Percentiles rank a stretch among this genome's conserved stretches.
Evolutionary conservation across 2,329 filamentous ascomycete genomes (phyloP).

Genomic region (Herpotrichia juniperi): DNA sequence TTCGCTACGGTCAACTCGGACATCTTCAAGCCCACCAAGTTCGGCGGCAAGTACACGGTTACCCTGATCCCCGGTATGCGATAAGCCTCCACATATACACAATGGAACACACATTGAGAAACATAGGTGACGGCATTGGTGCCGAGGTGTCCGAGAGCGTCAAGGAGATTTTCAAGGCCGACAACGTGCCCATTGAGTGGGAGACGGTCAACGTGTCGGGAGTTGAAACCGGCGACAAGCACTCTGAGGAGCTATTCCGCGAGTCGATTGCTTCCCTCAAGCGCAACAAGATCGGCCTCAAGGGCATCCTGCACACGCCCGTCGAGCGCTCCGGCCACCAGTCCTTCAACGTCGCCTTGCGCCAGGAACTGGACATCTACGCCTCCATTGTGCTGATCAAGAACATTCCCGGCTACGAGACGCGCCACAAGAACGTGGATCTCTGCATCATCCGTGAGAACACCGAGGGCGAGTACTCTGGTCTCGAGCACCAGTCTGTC

Average conservation of each 20-base stretch:
- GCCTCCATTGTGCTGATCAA: slow-evolving; percentile 97
- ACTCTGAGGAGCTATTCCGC: slow-evolving; percentile 93
- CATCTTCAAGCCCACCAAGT: slow-evolving; percentile 99
- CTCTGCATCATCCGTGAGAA: slow-evolving; percentile 99
- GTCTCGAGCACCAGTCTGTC: slow-evolving; percentile 97
- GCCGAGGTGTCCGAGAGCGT: slow-evolving; percentile 97
- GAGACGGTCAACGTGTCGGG: slow-evolving; percentile 97
- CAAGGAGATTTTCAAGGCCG: slow-evolving; percentile 99
- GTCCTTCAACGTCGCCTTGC: slow-evolving; percentile 99
- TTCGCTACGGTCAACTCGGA: slow-evolving; percentile 79
- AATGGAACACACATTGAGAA: slow-evolving; percentile 25
- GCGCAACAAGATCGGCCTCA: slow-evolving; percentile 98
- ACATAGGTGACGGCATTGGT: slow-evolving; percentile 86
- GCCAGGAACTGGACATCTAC: slow-evolving; percentile 99
- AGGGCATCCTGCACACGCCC: slow-evolving; percentile 98
- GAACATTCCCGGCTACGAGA: slow-evolving; percentile 99
- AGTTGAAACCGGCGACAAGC: slow-evolving; percentile 81
- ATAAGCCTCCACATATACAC: slow-evolving; percentile 19
- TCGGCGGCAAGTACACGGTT: slow-evolving; percentile 98
- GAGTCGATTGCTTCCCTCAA: slow-evolving; percentile 94
- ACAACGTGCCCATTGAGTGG: slow-evolving; percentile 98
- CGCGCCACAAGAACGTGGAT: slow-evolving; percentile 95
- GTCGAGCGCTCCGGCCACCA: slow-evolving; percentile 97
- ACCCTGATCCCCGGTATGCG: slow-evolving; percentile 88
- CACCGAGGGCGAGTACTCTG: slow-evolving; percentile 99